These are phyloP conservation scores for Saccharomycopsis hybrid DNA, from an alignment of 1,139 yeast species.

Conservation along the genomic window DNA sequence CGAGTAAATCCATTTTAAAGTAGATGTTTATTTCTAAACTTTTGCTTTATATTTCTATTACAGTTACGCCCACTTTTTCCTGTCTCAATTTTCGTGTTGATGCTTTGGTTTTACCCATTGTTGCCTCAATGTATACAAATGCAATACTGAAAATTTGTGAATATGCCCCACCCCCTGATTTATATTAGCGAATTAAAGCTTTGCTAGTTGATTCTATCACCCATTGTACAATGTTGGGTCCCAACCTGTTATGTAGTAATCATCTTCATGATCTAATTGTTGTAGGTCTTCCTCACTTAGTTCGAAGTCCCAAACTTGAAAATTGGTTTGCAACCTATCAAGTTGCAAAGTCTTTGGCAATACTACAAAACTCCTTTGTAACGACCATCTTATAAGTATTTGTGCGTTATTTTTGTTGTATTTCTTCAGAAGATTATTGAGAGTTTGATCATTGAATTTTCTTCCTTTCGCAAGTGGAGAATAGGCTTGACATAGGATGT, in stretches of 20 bases:
- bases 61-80: no score
- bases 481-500: slow-evolving; percentile 59
- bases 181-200: neutral
- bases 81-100: no score
- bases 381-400: slow-evolving; percentile 43
- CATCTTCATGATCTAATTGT: slow-evolving; percentile 41
- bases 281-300: slow-evolving; percentile 41
- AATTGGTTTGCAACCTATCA: slow-evolving; percentile 41
- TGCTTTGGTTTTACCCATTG: no score
- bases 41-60: no score
- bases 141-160: no score
- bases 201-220: neutral
- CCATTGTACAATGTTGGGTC: slow-evolving; percentile 30
- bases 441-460: slow-evolving; percentile 43
- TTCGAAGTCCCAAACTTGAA: slow-evolving; percentile 44
- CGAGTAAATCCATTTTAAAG: no score
- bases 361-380: slow-evolving; percentile 59
- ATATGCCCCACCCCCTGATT: neutral
- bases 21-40: no score
- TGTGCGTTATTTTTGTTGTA: slow-evolving; percentile 37
- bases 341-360: slow-evolving; percentile 63
- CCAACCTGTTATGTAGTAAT: slow-evolving; percentile 68
- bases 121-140: no score
- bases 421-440: slow-evolving; percentile 33
- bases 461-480: slow-evolving; percentile 64